A percentile compares a stretch with the other conserved stretches of the same genome.
Conservation (phyloP, 75 land plant genomes). For the Isoetes taiwanensis region DNA sequence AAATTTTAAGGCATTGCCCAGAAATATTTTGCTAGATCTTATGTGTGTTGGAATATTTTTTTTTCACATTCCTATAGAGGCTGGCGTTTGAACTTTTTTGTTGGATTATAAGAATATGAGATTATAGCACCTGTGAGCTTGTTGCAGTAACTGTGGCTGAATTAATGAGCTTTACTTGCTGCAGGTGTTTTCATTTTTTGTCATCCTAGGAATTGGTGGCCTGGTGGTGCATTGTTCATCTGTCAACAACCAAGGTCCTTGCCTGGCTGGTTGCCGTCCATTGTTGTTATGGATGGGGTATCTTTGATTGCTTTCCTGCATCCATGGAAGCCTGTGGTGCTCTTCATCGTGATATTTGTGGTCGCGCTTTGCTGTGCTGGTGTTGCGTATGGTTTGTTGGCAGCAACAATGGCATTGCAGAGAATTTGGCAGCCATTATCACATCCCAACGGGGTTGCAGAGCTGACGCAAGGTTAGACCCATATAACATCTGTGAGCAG, state of each 20-base stretch:
- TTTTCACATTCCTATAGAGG: too few relatives aligned
- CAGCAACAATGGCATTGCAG: constrained; percentile 84
- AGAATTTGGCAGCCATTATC: constrained; percentile 95
- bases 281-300: constrained; percentile 85
- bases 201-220: constrained; percentile 71
- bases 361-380: constrained; percentile 77
- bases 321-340: constrained; percentile 92
- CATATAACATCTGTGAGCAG: too few relatives aligned
- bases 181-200: constrained; percentile 75
- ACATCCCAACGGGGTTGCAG: constrained; percentile 77
- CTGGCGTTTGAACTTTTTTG: too few relatives aligned
- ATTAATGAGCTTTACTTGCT: too few relatives aligned
- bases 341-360: constrained; percentile 45
- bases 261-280: constrained; percentile 67
- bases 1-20: too few relatives aligned
- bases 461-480: constrained; percentile 85
- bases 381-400: constrained; percentile 81
- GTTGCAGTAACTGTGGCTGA: too few relatives aligned
- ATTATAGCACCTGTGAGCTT: too few relatives aligned
- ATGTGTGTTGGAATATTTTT: too few relatives aligned
- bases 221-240: constrained; percentile 70
- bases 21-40: too few relatives aligned
- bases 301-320: constrained; percentile 84
- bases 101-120: too few relatives aligned
- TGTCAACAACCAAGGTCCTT: constrained; percentile 40